Evolutionary conservation across 768 basidiomycete species (phyloP).

Genomic region (Tulasnella sp.): DNA sequence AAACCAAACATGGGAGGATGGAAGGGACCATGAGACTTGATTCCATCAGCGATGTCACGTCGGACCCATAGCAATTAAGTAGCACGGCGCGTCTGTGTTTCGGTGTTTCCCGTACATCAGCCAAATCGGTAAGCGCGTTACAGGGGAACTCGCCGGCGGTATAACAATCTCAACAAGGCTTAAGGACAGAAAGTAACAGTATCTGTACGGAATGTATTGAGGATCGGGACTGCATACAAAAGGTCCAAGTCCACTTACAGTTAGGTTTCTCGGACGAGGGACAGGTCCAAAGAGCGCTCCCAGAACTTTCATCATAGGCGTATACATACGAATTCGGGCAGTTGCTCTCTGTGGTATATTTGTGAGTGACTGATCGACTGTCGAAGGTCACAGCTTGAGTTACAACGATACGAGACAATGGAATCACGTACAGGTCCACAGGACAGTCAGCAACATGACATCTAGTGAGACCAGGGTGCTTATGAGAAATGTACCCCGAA

Average conservation of each 20-base stretch:
- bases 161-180: no score
- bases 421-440: background rate
- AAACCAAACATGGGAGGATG: no score
- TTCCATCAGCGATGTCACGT: no score
- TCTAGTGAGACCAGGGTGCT: background rate
- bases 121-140: no score
- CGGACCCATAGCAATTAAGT: no score
- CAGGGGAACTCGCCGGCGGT: no score
- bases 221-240: no score
- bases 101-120: no score
- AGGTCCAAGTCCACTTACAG: constrained; percentile 19
- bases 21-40: no score
- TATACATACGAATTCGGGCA: constrained; percentile 42
- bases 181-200: constrained; percentile 17
- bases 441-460: constrained; percentile 16
- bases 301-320: constrained; percentile 40
- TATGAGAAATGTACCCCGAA: background rate
- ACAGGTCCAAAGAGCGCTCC: constrained; percentile 45
- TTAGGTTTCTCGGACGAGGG: constrained; percentile 28
- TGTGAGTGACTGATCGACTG: background rate
- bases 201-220: background rate
- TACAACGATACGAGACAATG: background rate
- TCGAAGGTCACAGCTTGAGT: background rate
- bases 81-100: no score
- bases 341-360: constrained; percentile 28